Base-by-base conservation (phyloP, 768 basidiomycete species). In the Agaricus sinodeliciosus region DNA sequence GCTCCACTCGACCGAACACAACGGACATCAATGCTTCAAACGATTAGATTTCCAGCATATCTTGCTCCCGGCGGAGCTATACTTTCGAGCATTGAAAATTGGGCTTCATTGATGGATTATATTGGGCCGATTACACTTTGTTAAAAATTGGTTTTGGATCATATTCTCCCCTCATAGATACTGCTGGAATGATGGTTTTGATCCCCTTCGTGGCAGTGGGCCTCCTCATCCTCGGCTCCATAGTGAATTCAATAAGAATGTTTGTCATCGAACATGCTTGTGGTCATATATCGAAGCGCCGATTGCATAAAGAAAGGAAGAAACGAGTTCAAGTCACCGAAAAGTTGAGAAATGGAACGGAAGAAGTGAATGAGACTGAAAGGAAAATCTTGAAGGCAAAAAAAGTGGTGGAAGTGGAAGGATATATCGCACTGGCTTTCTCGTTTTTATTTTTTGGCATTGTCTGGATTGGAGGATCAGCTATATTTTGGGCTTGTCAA, bases 51-150 rank as follows among this genome's bases (percentile, higher is more conserved):
- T 57, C 62, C 69, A 1, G 51, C 70, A 3, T 74, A 75, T 46
- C 66, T 74, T 19, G 67, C 71, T 2, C 58, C 68, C 4, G 70
- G 72, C 12, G 73, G 68, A 1, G 71, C 65, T 0, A 60, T 75
- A 6, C 74, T 72, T 51, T 57, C 69, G 4, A 43, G 48, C 0
- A 56, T 72, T 16, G 70, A 74, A 45, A 61, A 58, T 4, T 73
- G 72, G 72, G 51, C 58, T 16, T 67, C 54, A 55, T 67, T 19
- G 70, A 75, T 43, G 72, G 62, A 2, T 53, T 75, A 0, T 74
- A 73, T 54, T 73, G 71, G 72, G 70, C 69, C 1, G 69, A 73
- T 48, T 75, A 74, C 51, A 72, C 73, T 1, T 61, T 74, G 12
- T 59, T 74, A 31, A 74, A 72, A 0, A 68, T 73, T 41, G 72